Conservation (phyloP, 805 yeast genomes). For the Candida vartiovaarae region DNA sequence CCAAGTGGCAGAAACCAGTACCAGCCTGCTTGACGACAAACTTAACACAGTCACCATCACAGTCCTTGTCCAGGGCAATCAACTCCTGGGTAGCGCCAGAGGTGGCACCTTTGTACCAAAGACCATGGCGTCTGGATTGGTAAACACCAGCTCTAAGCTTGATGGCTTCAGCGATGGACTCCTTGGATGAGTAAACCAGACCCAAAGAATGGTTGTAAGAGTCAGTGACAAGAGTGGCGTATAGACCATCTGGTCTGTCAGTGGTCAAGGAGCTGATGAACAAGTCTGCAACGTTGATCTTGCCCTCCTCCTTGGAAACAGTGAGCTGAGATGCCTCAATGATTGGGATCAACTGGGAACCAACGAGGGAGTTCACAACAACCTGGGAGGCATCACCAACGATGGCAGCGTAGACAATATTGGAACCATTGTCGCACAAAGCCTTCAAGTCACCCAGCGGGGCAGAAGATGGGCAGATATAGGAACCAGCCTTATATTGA, state of each 20-base stretch:
- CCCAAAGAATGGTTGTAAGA: slow-evolving; percentile 69
- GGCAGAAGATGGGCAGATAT: slow-evolving; percentile 14
- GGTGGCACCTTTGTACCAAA: slow-evolving; percentile 95
- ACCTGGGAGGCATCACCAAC: slow-evolving; percentile 7
- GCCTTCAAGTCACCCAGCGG: slow-evolving; percentile 16
- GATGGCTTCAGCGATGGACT: slow-evolving; percentile 77
- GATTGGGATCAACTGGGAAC: slow-evolving; percentile 20
- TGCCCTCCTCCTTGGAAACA: slow-evolving; percentile 9
- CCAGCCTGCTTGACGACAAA: slow-evolving; percentile 83
- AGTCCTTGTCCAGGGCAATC: slow-evolving; percentile 63
- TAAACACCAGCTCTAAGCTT: slow-evolving; percentile 82
- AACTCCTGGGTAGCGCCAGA: slow-evolving; percentile 93
- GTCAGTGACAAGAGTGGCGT: slow-evolving; percentile 76
- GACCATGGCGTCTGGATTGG: slow-evolving; percentile 85
- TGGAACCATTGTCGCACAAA: slow-evolving; percentile 14
- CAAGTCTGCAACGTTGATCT: slow-evolving; percentile 34
- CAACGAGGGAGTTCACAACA: slow-evolving; percentile 15
- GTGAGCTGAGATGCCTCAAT: slow-evolving; percentile 16
- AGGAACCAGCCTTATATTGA: slow-evolving; percentile 10
- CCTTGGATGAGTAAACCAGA: slow-evolving; percentile 80
- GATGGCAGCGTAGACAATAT: slow-evolving; percentile 10
- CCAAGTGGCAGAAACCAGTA: slow-evolving; percentile 88
- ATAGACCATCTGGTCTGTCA: slow-evolving; percentile 83
- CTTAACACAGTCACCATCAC: slow-evolving; percentile 88
- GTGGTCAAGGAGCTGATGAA: slow-evolving; percentile 52